A percentile compares a stretch with the other conserved stretches of the same genome.
phyloP scores from a whole-genome alignment of 768 basidiomycete genomes.

The Mrakia blollopis region DNA sequence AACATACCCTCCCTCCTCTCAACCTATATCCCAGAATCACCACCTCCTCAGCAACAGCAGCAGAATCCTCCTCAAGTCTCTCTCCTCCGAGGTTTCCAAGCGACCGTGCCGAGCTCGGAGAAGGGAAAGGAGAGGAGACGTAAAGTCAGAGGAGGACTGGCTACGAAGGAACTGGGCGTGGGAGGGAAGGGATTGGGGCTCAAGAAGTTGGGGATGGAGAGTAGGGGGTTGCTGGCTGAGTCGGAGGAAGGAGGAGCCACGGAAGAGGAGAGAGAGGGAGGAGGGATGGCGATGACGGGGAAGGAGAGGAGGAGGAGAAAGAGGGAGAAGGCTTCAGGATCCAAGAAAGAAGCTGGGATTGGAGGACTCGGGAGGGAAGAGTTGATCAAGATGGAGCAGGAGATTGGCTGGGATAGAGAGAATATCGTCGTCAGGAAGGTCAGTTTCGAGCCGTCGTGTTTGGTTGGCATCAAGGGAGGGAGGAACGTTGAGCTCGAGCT shows the following conservation, averaged over 20 bases:
- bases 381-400: slow-evolving; percentile 71
- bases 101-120: slow-evolving; percentile 87
- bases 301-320: slow-evolving; percentile 41
- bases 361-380: slow-evolving; percentile 79
- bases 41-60: not conserved
- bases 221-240: slow-evolving; percentile 63
- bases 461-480: too few species aligned
- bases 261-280: slow-evolving; percentile 40
- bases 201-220: slow-evolving; percentile 70
- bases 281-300: slow-evolving; percentile 57
- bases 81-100: slow-evolving; percentile 84
- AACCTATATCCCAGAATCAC: slow-evolving; percentile 34
- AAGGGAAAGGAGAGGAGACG: slow-evolving; percentile 68
- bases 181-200: slow-evolving; percentile 72
- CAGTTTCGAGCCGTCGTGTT: slow-evolving; percentile 41
- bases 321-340: slow-evolving; percentile 50
- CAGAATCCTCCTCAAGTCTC: slow-evolving; percentile 5
- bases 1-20: slow-evolving; percentile 39
- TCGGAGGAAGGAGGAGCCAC: slow-evolving; percentile 41
- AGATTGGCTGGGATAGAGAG: slow-evolving; percentile 86
- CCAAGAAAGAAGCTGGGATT: slow-evolving; percentile 59
- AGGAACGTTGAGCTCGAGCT: not conserved
- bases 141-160: slow-evolving; percentile 56
- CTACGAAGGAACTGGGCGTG: slow-evolving; percentile 47
- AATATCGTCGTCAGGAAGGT: slow-evolving; percentile 85